These are phyloP conservation scores for Ochetophila trinervis DNA, from an alignment of 306 rosid genomes.

Conservation along the genomic window DNA sequence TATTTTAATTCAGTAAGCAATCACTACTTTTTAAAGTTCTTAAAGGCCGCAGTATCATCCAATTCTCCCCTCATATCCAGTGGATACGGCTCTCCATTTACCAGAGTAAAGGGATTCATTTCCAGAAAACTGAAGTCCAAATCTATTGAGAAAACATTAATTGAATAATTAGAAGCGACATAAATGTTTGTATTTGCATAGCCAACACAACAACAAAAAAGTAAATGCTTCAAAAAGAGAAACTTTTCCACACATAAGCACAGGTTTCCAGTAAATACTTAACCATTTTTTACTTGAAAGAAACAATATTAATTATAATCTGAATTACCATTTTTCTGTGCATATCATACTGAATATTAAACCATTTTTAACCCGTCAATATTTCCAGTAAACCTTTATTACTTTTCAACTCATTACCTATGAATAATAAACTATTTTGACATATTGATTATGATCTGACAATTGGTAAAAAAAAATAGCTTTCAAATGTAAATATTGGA, in stretches of 20 bases:
- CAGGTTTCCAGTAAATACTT: not conserved
- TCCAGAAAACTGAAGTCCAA: conserved; percentile 80
- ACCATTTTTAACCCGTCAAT: not conserved
- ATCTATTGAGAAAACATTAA: conserved; percentile 42
- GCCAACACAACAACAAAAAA: too few relatives aligned
- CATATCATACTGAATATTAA: not conserved
- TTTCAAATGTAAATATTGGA: conserved; percentile 7
- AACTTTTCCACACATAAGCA: not conserved
- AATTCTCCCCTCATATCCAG: conserved; percentile 89
- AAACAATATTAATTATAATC: not conserved
- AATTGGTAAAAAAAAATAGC: not conserved
- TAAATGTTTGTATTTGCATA: too few relatives aligned
- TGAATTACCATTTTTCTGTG: not conserved
- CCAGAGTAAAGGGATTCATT: conserved; percentile 84
- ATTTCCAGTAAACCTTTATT: not conserved
- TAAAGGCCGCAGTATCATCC: conserved; percentile 88
- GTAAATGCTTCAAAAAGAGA: not conserved
- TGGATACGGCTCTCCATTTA: conserved; percentile 74
- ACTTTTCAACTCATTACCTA: not conserved
- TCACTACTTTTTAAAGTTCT: conserved; percentile 70
- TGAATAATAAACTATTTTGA: not conserved
- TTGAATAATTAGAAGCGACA: not conserved
- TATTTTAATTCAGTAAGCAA: conserved; percentile 5
- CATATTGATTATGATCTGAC: not conserved
- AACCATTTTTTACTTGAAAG: not conserved